Conservation (phyloP, 1,284 basidiomycete species). For the Boletus hoseneyae region DNA sequence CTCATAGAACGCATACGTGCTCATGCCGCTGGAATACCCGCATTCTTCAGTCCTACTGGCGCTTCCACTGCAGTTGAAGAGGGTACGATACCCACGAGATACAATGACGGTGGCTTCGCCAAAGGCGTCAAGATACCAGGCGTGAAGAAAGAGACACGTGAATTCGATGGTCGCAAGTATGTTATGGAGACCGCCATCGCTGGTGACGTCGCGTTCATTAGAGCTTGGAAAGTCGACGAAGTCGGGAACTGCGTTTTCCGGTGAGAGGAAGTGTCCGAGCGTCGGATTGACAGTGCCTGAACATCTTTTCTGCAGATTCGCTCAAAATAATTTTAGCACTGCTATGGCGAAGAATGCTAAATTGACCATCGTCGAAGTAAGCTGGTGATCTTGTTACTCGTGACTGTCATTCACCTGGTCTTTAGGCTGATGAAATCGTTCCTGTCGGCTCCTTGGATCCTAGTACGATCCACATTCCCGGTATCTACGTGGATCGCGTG, state of each 20-base stretch:
- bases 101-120: constrained; percentile 63
- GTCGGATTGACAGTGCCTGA: background rate
- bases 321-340: constrained; percentile 85
- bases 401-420: constrained; percentile 1
- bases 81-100: constrained; percentile 72
- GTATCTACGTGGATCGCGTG: constrained; percentile 87
- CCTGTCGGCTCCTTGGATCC: constrained; percentile 82
- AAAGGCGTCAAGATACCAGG: constrained; percentile 68
- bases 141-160: constrained; percentile 74
- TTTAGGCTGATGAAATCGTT: constrained; percentile 87
- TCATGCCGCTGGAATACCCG: constrained; percentile 93
- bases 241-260: constrained; percentile 84
- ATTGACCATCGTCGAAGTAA: constrained; percentile 86
- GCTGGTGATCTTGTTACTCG: constrained; percentile 10
- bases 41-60: constrained; percentile 94
- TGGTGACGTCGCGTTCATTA: constrained; percentile 86
- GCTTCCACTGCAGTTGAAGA: constrained; percentile 85
- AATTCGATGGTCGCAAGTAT: constrained; percentile 81
- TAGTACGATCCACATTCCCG: constrained; percentile 81
- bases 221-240: constrained; percentile 96
- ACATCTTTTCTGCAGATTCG: constrained; percentile 53
- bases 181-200: constrained; percentile 85
- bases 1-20: constrained; percentile 90
- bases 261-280: constrained; percentile 32
- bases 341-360: constrained; percentile 90